Evolutionary conservation across 2,329 filamentous ascomycete species (phyloP), one percentile per base, ranked within the genome.

Genomic region (Xylaria digitata): DNA sequence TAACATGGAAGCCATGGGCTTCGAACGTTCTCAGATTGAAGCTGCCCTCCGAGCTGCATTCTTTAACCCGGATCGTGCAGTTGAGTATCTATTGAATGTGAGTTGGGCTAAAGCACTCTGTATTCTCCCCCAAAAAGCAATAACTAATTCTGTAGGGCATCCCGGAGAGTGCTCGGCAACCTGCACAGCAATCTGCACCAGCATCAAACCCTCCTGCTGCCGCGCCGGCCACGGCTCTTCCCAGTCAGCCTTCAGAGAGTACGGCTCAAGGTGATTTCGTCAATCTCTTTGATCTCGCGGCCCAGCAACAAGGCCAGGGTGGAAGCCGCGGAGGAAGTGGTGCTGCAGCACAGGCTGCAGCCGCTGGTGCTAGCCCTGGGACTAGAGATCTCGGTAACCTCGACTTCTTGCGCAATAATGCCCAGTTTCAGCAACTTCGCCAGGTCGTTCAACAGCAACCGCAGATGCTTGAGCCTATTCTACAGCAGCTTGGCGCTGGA

Each of bases 1-100:
- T 55, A 93, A 94, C 78, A 97, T 99, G 94, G 94, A 97, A 82
- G 91, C 91, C 72, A 99, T 99, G 96, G 96, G 96, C 8, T 99
- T 99, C 74, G 89, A 92, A 76, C 88, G 94, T 76, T 84, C 89
- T 59, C 92, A 97, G 77, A 97, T 97, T 73, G 94, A 97, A 74
- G 89, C 91, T 54, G 96, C 96, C 58, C 96, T 99, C 91, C 92
- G 95, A 76, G 96, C 96, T 70, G 96, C 96, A 15, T 99, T 93
- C 81, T 96, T 92, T 86, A 99, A 99, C 82, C 94, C 95, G 15
- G 95, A 98, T 80, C 93, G 96, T 75, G 96, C 96, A 61, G 95
- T 99, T 63, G 96, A 99, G 80, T 99, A 99, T 77, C 88, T 99
- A 13, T 80, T 99, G 77, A 97, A 83, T 73, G 93, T 96, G 80